Conservation (phyloP, 2,329 filamentous ascomycete genomes). For the Diaporthe citri region DNA sequence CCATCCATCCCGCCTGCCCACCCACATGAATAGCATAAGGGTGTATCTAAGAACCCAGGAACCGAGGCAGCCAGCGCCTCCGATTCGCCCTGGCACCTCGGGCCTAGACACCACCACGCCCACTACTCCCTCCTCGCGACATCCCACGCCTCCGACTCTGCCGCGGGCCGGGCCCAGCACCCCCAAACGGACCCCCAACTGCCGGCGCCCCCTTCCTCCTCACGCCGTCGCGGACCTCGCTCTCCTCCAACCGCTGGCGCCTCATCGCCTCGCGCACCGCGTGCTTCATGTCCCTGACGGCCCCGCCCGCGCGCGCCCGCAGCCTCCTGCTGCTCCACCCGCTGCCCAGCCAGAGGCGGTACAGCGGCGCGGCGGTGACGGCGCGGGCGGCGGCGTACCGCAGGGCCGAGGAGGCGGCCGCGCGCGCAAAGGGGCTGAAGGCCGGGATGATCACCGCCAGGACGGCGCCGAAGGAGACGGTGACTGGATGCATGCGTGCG, state of each 20-base stretch:
- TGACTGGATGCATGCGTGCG: slow-evolving; percentile 22
- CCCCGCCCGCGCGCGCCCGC: slow-evolving; percentile 11
- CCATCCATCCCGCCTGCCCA: not conserved
- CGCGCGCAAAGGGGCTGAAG: slow-evolving; percentile 35
- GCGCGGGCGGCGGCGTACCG: not conserved
- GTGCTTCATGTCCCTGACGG: slow-evolving; percentile 32
- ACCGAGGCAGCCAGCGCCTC: not conserved
- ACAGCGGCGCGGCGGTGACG: slow-evolving; percentile 21
- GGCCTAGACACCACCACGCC: not conserved
- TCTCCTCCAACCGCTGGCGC: not conserved
- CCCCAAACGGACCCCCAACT: not conserved
- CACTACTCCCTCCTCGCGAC: not conserved
- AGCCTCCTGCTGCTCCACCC: slow-evolving; percentile 19
- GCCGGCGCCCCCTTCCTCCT: slow-evolving; percentile 5
- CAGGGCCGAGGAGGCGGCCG: slow-evolving; percentile 15
- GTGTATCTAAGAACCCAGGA: too few relatives aligned
- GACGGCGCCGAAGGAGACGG: slow-evolving; percentile 35
- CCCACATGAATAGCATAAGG: not conserved
- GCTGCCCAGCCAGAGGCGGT: slow-evolving; percentile 31
- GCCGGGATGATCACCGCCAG: slow-evolving; percentile 32
- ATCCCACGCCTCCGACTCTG: not conserved
- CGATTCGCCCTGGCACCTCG: not conserved
- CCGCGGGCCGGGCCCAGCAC: not conserved
- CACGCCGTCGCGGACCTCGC: slow-evolving; percentile 32
- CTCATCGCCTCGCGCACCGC: slow-evolving; percentile 22